Evolutionary conservation across 148 eudicot species (phyloP).

Genomic region (Spergularia marina): DNA sequence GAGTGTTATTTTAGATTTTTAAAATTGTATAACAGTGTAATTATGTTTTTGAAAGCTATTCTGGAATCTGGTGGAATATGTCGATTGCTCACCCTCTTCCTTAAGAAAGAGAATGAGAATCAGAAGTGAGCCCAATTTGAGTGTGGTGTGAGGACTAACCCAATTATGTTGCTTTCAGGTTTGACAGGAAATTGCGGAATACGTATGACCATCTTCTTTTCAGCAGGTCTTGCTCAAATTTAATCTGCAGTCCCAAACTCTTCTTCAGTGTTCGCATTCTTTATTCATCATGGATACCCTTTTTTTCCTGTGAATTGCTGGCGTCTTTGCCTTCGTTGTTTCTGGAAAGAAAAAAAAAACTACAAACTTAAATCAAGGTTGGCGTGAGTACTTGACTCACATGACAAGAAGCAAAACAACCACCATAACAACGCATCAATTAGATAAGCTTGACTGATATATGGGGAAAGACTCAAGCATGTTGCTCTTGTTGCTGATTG

Average conservation of each 20-base stretch:
- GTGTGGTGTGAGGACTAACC: not conserved
- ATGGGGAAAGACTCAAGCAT: too few species aligned
- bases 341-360: too few species aligned
- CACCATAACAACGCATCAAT: too few species aligned
- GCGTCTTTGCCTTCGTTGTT: not conserved
- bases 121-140: not conserved
- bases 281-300: not conserved
- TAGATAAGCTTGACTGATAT: too few species aligned
- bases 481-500: too few species aligned
- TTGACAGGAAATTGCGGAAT: slow-evolving; percentile 88
- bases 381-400: too few species aligned
- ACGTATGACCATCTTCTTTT: slow-evolving; percentile 87
- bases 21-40: too few species aligned
- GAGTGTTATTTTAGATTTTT: too few species aligned
- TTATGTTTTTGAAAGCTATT: too few species aligned
- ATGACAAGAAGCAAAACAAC: too few species aligned
- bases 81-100: not conserved
- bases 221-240: slow-evolving; percentile 63
- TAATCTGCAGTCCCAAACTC: not conserved
- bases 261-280: not conserved
- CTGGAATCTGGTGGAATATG: too few species aligned
- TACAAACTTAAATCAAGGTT: too few species aligned
- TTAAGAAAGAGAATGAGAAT: not conserved
- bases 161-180: slow-evolving; percentile 54
- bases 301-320: not conserved